Percentiles rank a stretch among this genome's conserved stretches.
phyloP scores from a whole-genome alignment of 116 monocot species.

The Dioscorea cayenensis region DNA sequence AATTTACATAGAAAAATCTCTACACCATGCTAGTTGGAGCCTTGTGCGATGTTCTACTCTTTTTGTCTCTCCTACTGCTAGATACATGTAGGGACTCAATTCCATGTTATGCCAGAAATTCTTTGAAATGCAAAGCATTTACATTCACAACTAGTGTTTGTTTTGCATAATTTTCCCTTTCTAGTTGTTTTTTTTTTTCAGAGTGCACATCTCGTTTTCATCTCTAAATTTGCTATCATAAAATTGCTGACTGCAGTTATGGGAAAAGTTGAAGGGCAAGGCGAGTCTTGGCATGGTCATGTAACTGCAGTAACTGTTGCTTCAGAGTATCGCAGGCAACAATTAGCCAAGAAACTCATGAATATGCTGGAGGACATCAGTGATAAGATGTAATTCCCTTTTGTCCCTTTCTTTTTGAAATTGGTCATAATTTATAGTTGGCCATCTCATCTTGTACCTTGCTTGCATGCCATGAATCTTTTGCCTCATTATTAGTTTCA shows the following conservation, averaged over 20 bases:
- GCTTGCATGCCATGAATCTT: background rate
- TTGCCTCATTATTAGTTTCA: constrained; percentile 1
- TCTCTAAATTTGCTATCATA: background rate
- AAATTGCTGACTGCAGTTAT: constrained; percentile 46
- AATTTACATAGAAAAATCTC: too few species aligned
- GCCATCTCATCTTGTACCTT: background rate
- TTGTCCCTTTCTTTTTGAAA: background rate
- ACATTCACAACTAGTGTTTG: background rate
- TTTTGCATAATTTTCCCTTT: background rate
- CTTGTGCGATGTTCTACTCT: too few species aligned
- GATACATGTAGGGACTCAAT: background rate
- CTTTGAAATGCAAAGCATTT: too few species aligned
- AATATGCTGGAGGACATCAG: constrained; percentile 88
- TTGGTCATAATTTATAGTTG: background rate
- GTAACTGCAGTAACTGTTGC: constrained; percentile 94
- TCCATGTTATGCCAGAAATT: background rate
- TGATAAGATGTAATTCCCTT: constrained; percentile 51
- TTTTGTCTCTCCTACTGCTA: too few species aligned
- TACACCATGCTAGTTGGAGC: too few species aligned
- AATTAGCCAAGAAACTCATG: constrained; percentile 96
- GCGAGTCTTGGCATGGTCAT: constrained; percentile 99
- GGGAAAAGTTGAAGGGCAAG: constrained; percentile 99
- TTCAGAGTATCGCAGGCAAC: constrained; percentile 76
- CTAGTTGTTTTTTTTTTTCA: background rate
- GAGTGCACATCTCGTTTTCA: background rate